These are phyloP conservation scores for Rhododendron vialii DNA, from an alignment of 148 eudicot species.

Conservation along the genomic window DNA sequence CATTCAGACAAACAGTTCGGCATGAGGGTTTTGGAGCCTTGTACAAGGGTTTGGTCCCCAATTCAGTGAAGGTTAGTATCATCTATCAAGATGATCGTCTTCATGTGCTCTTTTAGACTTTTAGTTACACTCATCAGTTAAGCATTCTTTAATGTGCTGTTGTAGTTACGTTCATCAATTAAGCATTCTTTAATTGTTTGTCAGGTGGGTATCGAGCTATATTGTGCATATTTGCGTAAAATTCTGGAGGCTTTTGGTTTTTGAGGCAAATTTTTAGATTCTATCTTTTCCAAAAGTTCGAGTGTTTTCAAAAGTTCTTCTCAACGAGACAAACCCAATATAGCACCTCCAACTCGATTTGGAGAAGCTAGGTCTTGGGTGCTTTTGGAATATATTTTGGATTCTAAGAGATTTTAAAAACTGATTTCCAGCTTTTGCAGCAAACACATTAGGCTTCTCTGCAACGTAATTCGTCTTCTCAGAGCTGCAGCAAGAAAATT, in stretches of 20 bases:
- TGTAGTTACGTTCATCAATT: background rate
- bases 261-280: background rate
- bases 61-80: conserved; percentile 78
- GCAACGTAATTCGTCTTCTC: background rate
- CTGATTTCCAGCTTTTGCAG: background rate
- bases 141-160: background rate
- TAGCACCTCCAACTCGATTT: background rate
- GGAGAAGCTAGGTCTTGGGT: background rate
- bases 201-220: background rate
- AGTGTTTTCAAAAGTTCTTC: background rate
- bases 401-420: background rate
- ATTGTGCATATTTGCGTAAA: background rate
- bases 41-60: conserved; percentile 92
- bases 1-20: conserved; percentile 81
- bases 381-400: background rate
- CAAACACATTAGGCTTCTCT: background rate
- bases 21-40: conserved; percentile 80
- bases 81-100: background rate
- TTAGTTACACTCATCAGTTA: background rate
- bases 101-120: background rate
- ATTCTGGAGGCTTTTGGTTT: background rate
- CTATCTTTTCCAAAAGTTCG: background rate
- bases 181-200: background rate
- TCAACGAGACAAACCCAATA: background rate
- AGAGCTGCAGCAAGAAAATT: background rate